phyloP scores from a whole-genome alignment of 2,329 filamentous ascomycete genomes.

The Cadophora sp. region DNA sequence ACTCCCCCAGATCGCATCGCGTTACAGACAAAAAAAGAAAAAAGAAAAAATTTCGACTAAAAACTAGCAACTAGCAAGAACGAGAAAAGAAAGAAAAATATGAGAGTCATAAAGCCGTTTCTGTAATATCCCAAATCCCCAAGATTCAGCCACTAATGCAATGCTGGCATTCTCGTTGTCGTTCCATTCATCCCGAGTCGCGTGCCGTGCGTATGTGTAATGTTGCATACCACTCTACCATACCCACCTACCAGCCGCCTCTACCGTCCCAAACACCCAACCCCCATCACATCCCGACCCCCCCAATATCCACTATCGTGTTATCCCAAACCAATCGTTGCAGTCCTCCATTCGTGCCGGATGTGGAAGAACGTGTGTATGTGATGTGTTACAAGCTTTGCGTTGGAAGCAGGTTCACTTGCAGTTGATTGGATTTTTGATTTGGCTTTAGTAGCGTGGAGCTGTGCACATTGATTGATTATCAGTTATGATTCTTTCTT shows the following conservation, averaged over 20 bases:
- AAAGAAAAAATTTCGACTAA: neutral
- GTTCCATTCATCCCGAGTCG: conserved; percentile 4
- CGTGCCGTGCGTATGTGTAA: conserved; percentile 3
- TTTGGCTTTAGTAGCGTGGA: conserved; percentile 35
- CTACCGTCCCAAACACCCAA: neutral
- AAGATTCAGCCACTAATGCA: conserved; percentile 16
- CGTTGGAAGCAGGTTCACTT: conserved; percentile 40
- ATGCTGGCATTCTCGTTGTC: neutral
- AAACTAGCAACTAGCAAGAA: neutral
- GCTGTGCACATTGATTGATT: conserved; percentile 39
- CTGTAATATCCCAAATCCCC: conserved; percentile 4
- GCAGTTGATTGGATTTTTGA: conserved; percentile 23
- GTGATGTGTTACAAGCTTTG: conserved; percentile 39
- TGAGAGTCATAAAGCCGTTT: conserved; percentile 15
- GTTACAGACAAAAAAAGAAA: neutral
- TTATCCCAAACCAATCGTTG: conserved; percentile 8
- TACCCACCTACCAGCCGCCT: neutral
- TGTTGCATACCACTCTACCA: neutral
- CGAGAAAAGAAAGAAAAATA: neutral
- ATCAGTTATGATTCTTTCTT: conserved; percentile 45
- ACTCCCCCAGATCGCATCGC: no score
- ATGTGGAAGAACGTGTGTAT: conserved; percentile 23
- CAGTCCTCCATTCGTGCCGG: neutral
- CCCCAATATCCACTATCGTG: conserved; percentile 5
- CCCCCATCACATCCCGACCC: neutral